A percentile compares a stretch with the other conserved stretches of the same genome.
Conservation (phyloP, 2,329 filamentous ascomycete genomes). For the Fusarium domesticum region DNA sequence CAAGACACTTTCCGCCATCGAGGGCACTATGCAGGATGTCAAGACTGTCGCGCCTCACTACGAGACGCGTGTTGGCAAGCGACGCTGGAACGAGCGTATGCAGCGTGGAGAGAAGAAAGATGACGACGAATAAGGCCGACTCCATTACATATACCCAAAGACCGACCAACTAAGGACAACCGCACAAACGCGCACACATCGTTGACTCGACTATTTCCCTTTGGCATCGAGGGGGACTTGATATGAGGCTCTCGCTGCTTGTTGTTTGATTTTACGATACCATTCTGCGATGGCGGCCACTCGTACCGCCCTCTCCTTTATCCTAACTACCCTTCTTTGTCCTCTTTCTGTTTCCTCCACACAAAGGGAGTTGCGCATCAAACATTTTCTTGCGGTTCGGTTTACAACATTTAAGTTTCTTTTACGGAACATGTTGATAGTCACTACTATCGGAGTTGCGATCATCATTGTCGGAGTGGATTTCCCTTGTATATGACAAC, state of each 20-base stretch:
- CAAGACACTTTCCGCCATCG: constrained; percentile 81
- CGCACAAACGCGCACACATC: constrained; percentile 2
- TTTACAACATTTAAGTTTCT: no score
- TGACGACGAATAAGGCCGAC: constrained; percentile 25
- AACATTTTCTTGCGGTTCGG: neutral
- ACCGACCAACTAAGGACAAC: no score
- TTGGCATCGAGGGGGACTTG: constrained; percentile 14
- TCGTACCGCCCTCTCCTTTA: constrained; percentile 12
- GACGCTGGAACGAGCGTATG: constrained; percentile 64
- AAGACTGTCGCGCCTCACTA: constrained; percentile 76
- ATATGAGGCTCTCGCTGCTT: constrained; percentile 16
- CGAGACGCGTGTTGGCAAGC: constrained; percentile 84
- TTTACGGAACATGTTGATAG: no score
- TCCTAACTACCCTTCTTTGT: constrained; percentile 4
- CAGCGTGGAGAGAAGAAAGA: constrained; percentile 34
- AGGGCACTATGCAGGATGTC: constrained; percentile 73
- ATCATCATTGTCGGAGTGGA: no score
- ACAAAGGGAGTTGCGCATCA: neutral
- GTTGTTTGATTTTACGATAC: constrained; percentile 29
- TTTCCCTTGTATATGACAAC: constrained; percentile 5
- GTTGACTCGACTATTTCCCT: constrained; percentile 3
- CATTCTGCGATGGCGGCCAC: constrained; percentile 29
- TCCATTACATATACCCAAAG: no score
- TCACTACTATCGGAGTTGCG: no score
- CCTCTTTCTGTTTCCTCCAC: neutral